Conservation (phyloP, 2,329 filamentous ascomycete species). For the Aspergillus neoniger region DNA sequence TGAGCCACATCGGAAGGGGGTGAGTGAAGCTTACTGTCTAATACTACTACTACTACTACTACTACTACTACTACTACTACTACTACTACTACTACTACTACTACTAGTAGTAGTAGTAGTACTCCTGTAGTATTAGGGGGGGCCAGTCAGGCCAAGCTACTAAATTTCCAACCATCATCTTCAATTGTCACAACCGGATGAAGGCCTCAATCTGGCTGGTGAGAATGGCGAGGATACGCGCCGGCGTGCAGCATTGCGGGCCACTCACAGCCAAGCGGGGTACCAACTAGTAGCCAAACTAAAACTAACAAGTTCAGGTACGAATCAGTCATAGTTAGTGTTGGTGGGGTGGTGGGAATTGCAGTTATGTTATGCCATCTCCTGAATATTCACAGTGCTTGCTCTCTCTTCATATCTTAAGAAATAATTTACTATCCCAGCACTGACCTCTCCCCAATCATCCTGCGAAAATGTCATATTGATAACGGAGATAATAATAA, state of each 20-base stretch:
- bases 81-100: not conserved
- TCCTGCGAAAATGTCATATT: too few species aligned
- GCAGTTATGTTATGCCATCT: too few species aligned
- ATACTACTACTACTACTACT: not conserved
- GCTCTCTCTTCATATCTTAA: too few species aligned
- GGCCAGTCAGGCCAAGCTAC: not conserved
- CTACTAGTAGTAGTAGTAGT: too few species aligned
- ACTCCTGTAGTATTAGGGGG: not conserved
- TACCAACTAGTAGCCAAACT: not conserved
- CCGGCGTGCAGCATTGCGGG: not conserved
- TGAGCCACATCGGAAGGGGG: constrained; percentile 7
- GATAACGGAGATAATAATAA: too few species aligned
- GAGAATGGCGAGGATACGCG: not conserved
- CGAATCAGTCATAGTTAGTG: not conserved
- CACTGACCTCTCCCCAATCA: too few species aligned
- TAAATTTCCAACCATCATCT: not conserved
- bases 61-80: not conserved
- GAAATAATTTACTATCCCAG: too few species aligned
- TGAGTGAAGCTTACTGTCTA: not conserved
- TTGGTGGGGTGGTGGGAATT: not conserved
- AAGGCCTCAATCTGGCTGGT: not conserved
- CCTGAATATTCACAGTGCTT: too few species aligned
- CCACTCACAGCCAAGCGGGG: not conserved
- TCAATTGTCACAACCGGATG: not conserved
- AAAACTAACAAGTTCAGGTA: not conserved